Base-by-base conservation (phyloP, 2,329 filamentous ascomycete genomes). In the Myriangium duriaei region DNA sequence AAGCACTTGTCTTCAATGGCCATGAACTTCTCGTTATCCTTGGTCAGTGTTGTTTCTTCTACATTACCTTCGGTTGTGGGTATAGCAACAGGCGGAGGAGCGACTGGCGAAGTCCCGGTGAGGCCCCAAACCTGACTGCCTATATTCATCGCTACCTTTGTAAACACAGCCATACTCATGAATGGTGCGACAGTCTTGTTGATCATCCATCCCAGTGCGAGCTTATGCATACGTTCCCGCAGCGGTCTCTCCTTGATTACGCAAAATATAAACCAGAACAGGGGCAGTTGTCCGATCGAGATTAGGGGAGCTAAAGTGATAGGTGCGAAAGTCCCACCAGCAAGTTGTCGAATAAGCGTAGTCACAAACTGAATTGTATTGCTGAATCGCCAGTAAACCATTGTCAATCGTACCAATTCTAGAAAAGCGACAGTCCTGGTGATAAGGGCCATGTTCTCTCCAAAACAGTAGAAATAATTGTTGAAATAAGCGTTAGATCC, bases 401-500 rank as follows among this genome's bases (percentile, higher is more conserved):
- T 44, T 30, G 48, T 54, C 3, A 56, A 42, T 2, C 55, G 49
- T 4, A 52, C 41, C 11, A 58, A 47, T n/a, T 58, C 55, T 1
- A 58, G 45, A 0, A 47, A 45, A 0, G 55, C 52, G 1, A 48
- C 51, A 5, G 58, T 44, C 0, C 55, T 51, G 3, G 55, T 58
- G 12, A 58, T 41, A 12, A 47, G 57, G 26, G 60, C 65, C 54
- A 58, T 58, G 17, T 55, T 53, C 30, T 55, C 49, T 9, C 55
- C 55, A 4, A 43, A 46, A 1, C 52, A 43, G 26, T 58, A 58
- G 26, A 55, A 58, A 32, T 54, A 58, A 28, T 58, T 58, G 49
- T 58, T 58, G 42, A 57, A 58, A 39, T 58, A 58, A 4, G 55
- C 55, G 11, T 58, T 58, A 2, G 52, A 56, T 2, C 55, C 55